Conservation (phyloP, 1,139 yeast species). For the Hyphopichia pseudoburtonii region DNA sequence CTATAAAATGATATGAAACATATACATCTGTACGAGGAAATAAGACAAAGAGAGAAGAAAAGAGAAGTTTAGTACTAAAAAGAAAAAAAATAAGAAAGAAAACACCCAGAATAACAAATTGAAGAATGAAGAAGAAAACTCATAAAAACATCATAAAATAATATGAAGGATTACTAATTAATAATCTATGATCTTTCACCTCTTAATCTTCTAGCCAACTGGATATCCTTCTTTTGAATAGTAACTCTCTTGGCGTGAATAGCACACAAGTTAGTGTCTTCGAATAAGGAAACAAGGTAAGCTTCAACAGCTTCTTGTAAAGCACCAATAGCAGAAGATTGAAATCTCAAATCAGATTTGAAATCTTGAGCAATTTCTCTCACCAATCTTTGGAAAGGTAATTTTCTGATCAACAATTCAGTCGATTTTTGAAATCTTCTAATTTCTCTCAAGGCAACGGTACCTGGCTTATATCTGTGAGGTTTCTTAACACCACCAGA, state of each 20-base stretch:
- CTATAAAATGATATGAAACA: neutral
- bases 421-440: slow-evolving; percentile 56
- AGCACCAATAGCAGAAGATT: slow-evolving; percentile 53
- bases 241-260: slow-evolving; percentile 57
- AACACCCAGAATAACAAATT: neutral
- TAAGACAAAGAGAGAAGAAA: neutral
- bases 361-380: slow-evolving; percentile 52
- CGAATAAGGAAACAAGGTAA: slow-evolving; percentile 50
- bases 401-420: slow-evolving; percentile 52
- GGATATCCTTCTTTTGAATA: slow-evolving; percentile 54
- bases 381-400: slow-evolving; percentile 51
- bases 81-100: neutral
- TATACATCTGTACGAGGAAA: no score
- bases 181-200: slow-evolving; percentile 47
- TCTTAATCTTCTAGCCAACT: slow-evolving; percentile 55
- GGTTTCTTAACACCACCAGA: slow-evolving; percentile 55
- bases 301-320: slow-evolving; percentile 57
- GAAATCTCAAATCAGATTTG: slow-evolving; percentile 53
- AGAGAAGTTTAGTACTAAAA: neutral
- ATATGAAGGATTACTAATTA: neutral
- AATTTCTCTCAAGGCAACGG: slow-evolving; percentile 55
- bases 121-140: neutral
- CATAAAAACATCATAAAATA: slow-evolving; percentile 1
- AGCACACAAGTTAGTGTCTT: slow-evolving; percentile 55
- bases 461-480: slow-evolving; percentile 58